phyloP scores from a whole-genome alignment of 2,329 filamentous ascomycete genomes.

The Paecilomyces fulvus region DNA sequence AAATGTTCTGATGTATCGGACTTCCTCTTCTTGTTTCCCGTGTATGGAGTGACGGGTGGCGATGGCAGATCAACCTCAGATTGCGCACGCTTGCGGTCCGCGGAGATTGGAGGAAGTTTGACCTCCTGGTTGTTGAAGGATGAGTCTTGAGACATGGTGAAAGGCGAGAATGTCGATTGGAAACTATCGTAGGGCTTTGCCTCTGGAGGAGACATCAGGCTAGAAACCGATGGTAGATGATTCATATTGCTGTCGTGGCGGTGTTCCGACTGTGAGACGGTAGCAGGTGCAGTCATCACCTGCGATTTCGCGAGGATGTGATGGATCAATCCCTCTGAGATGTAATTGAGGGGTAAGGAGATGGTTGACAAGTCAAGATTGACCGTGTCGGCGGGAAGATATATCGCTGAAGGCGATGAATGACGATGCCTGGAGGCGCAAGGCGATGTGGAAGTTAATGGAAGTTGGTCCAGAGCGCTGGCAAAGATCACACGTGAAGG shows the following conservation, averaged over 20 bases:
- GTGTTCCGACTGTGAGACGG: conserved; percentile 14
- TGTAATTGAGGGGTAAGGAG: background rate
- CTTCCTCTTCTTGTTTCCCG: conserved; percentile 31
- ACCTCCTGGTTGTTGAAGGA: conserved; percentile 19
- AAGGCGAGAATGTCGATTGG: conserved; percentile 20
- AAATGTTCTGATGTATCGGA: conserved; percentile 24
- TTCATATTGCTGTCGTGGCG: conserved; percentile 28
- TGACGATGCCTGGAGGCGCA: conserved; percentile 13
- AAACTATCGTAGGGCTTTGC: conserved; percentile 45
- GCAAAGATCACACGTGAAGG: conserved; percentile 7
- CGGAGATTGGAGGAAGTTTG: conserved; percentile 34
- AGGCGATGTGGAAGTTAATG: conserved; percentile 19
- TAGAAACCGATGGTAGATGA: conserved; percentile 35
- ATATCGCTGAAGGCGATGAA: conserved; percentile 7
- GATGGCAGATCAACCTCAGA: conserved; percentile 38
- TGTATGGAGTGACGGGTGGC: conserved; percentile 38
- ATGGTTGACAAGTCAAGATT: background rate
- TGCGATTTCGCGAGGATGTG: conserved; percentile 7
- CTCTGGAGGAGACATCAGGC: conserved; percentile 40
- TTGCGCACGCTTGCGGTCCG: conserved; percentile 32
- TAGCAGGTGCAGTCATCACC: conserved; percentile 17
- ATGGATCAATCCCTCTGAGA: conserved; percentile 1
- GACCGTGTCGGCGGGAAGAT: background rate
- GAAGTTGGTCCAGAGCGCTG: conserved; percentile 11
- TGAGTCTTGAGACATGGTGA: conserved; percentile 19